A percentile compares a stretch with the other conserved stretches of the same genome.
Evolutionary conservation across 148 eudicot species (phyloP).

Genomic region (Persicaria maculosa): DNA sequence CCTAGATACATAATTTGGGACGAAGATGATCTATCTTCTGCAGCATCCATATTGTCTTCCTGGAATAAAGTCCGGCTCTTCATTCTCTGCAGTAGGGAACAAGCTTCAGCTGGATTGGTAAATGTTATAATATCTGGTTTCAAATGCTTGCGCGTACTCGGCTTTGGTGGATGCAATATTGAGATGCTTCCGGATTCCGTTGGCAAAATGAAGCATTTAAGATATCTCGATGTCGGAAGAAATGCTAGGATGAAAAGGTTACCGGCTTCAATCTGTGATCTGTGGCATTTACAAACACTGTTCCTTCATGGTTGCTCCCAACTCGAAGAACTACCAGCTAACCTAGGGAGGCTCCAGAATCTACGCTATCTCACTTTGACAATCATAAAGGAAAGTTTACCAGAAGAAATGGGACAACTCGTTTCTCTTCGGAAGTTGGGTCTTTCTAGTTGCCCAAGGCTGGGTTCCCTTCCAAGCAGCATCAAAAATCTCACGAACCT

Average conservation of each 20-base stretch:
- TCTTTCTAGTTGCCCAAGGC: background rate
- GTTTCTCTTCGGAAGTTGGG: background rate
- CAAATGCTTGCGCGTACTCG: background rate
- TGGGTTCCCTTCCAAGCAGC: background rate
- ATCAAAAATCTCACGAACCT: background rate
- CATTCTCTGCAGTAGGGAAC: too few species aligned
- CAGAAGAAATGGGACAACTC: background rate
- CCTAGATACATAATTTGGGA: background rate
- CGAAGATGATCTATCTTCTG: background rate
- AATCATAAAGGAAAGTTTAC: background rate
- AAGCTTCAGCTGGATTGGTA: too few species aligned
- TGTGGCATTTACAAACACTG: background rate
- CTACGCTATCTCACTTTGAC: constrained; percentile 1
- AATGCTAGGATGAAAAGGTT: background rate
- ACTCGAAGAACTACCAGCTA: too few species aligned
- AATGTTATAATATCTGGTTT: too few species aligned
- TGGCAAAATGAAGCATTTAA: background rate
- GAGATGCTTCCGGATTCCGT: background rate
- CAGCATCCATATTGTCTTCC: background rate
- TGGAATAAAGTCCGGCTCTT: too few species aligned
- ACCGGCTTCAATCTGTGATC: background rate
- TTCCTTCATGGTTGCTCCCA: background rate
- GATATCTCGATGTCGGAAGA: background rate
- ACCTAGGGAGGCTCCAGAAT: background rate
- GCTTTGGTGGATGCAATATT: background rate